Base-by-base conservation (phyloP, 768 basidiomycete species). In the Hygrocybe coccinea region DNA sequence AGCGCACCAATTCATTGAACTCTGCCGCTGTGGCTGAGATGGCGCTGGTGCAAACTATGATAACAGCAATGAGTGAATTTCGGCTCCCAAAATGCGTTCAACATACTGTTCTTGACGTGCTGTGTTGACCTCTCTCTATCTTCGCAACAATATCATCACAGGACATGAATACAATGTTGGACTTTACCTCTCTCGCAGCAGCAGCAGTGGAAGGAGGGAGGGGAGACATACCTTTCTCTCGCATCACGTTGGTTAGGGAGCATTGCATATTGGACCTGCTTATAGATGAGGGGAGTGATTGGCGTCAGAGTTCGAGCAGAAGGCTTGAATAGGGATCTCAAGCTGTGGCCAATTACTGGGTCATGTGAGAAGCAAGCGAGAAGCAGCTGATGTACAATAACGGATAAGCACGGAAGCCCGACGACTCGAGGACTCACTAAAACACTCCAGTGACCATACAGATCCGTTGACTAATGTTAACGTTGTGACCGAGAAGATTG, bases 91-190 rank as follows among this genome's bases (percentile, higher is more conserved):
- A 29, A 29, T 3, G 2, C 22, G 22, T n/a, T 25, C 11, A 29
- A 39, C 79, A 55, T 61, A 88, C 87, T 78, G 44, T 77, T 76
- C 43, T 71, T 68, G 48, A 89, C 77, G 54, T 77, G 83, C 34
- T 77, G 68, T 63, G 79, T 73, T 39, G 63, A 46, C 45, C 67
- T 51, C 50, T 14, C 9, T 76, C 75, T 37, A 81, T 69, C 63
- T 72, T 66, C 11, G 3, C 2, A 7, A 84, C 85, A 62, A 89
- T 77, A 29, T 72, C 59, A 19, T 60, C 62, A 60, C 83, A 82
- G 25, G 77, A 73, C 24, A 77, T 44, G 3, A 79, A 84, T 86
- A 22, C 8, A 8, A 29, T 8, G 29, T 29, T 8, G 29, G 29
- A 29, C 8, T 33, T 15, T 12, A 24, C 14, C 25, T 56, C 37